phyloP scores from a whole-genome alignment of 805 yeast genomes.

The Metschnikowia amazonensis region DNA sequence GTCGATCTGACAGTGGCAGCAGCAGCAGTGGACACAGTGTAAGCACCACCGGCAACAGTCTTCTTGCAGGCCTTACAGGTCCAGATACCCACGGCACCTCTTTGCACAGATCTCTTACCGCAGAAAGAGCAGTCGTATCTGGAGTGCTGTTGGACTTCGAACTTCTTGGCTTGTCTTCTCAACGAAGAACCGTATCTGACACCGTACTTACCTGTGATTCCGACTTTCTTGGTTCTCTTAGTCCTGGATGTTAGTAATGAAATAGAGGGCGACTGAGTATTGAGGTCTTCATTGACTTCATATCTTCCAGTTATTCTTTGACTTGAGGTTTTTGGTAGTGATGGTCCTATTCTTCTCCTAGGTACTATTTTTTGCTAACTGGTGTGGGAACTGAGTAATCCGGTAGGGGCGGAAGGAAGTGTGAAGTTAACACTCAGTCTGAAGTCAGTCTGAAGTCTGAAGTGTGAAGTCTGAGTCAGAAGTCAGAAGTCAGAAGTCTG shows the following conservation, averaged over 20 bases:
- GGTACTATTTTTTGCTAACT: too few relatives aligned
- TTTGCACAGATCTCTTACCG: slow-evolving; percentile 97
- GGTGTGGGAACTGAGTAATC: too few relatives aligned
- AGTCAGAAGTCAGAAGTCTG: too few relatives aligned
- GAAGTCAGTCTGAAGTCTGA: too few relatives aligned
- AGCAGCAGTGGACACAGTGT: slow-evolving; percentile 98
- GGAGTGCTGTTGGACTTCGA: slow-evolving; percentile 98
- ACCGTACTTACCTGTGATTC: slow-evolving; percentile 99
- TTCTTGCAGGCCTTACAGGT: slow-evolving; percentile 89
- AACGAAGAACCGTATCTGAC: slow-evolving; percentile 99
- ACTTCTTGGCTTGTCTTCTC: slow-evolving; percentile 99
- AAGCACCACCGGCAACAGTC: slow-evolving; percentile 99
- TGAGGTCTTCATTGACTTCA: too few relatives aligned
- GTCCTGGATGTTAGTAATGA: slow-evolving; percentile 65
- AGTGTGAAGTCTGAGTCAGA: too few relatives aligned
- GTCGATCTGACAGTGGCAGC: slow-evolving; percentile 99
- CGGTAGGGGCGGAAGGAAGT: too few relatives aligned
- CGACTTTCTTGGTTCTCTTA: slow-evolving; percentile 99
- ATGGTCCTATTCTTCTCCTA: too few relatives aligned
- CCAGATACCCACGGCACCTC: slow-evolving; percentile 99
- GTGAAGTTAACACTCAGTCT: too few relatives aligned
- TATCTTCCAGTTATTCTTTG: too few relatives aligned
- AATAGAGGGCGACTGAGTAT: neutral
- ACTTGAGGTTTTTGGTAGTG: too few relatives aligned
- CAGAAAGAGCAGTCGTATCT: slow-evolving; percentile 99